Conservation (phyloP, 345 rosid species). For the Ceriops zippeliana region DNA sequence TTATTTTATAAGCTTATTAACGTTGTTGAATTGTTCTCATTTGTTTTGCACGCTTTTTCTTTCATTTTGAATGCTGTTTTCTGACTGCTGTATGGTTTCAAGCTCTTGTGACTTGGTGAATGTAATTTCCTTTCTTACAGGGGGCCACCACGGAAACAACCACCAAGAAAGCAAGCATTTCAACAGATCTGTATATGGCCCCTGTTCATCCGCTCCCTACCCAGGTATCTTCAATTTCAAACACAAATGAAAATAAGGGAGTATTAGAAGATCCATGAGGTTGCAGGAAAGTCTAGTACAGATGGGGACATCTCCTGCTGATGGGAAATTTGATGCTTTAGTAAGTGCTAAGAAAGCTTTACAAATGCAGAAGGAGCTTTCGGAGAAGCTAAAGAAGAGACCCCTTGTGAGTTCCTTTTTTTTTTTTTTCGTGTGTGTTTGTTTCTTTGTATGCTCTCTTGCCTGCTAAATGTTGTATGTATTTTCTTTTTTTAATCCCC, state of each 20-base stretch:
- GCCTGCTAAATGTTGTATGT: no score
- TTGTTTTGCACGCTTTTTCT: neutral
- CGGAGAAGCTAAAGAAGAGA: conserved; percentile 55
- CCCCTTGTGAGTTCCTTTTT: conserved; percentile 39
- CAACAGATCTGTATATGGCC: conserved; percentile 36
- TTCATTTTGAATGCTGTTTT: neutral
- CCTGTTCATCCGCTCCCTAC: conserved; percentile 47
- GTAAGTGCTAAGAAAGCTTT: conserved; percentile 82
- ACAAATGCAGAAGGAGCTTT: conserved; percentile 62
- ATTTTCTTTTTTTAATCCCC: no score
- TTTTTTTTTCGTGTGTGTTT: no score
- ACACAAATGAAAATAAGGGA: conserved; percentile 98
- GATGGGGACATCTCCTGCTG: no score
- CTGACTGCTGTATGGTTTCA: neutral
- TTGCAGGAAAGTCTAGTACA: no score
- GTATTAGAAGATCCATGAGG: conserved; percentile 32
- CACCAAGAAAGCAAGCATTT: conserved; percentile 34
- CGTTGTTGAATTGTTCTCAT: neutral
- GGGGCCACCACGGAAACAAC: conserved; percentile 41
- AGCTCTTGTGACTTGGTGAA: conserved; percentile 8
- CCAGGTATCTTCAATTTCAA: conserved; percentile 96
- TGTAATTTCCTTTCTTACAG: conserved; percentile 31
- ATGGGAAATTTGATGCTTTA: conserved; percentile 57
- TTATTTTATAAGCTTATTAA: neutral
- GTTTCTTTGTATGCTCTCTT: no score